Percentiles rank a stretch among this genome's conserved stretches.
Evolutionary conservation across 345 rosid species (phyloP).

Genomic region (Orychophragmus violaceus): DNA sequence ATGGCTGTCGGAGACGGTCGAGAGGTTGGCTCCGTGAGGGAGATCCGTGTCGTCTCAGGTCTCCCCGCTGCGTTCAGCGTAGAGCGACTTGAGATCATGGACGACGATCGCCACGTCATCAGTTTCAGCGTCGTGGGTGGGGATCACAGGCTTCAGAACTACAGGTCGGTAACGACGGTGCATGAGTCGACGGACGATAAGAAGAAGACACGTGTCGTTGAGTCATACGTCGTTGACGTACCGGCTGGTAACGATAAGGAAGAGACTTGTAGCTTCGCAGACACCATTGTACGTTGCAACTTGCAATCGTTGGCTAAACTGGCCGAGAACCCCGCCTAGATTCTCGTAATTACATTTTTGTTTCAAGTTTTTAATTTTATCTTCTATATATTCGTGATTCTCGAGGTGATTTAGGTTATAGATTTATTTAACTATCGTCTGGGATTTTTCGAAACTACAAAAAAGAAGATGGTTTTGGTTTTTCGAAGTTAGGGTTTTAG

Average conservation of each 20-base stretch:
- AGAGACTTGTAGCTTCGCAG: constrained; percentile 67
- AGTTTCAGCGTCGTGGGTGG: constrained; percentile 89
- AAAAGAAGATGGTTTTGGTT: constrained; percentile 7
- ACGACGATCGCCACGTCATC: constrained; percentile 66
- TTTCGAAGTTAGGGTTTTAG: constrained; percentile 32
- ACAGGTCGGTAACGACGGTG: constrained; percentile 73
- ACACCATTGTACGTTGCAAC: constrained; percentile 84
- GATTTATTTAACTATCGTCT: constrained; percentile 8
- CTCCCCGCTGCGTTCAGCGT: constrained; percentile 72
- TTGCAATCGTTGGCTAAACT: constrained; percentile 71
- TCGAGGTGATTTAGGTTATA: not conserved
- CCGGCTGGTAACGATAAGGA: constrained; percentile 78
- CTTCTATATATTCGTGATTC: not conserved
- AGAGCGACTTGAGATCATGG: constrained; percentile 81
- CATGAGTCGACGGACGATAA: constrained; percentile 40
- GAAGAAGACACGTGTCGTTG: constrained; percentile 55
- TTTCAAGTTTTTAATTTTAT: not conserved
- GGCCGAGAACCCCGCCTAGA: constrained; percentile 42
- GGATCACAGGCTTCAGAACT: constrained; percentile 69
- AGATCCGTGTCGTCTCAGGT: constrained; percentile 78
- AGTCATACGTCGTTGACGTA: constrained; percentile 81
- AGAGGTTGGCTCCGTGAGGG: constrained; percentile 60
- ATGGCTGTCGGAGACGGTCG: constrained; percentile 64
- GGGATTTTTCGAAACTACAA: constrained; percentile 14
- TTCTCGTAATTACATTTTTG: not conserved